Evolutionary conservation across 192 early-diverging fungal species (phyloP).

Genomic region (Gonapodya prolifera): DNA sequence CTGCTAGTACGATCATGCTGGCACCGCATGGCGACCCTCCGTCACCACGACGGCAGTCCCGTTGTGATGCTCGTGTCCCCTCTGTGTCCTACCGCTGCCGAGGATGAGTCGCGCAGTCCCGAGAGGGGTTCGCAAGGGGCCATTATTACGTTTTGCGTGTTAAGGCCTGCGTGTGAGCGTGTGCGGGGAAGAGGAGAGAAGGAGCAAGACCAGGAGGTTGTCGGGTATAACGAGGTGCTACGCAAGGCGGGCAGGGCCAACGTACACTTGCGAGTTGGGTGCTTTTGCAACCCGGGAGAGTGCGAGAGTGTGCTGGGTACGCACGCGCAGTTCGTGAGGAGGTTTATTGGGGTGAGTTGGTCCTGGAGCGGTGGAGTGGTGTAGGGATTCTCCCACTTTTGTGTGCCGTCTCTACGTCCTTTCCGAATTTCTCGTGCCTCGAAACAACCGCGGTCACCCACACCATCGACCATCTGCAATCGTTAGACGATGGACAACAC

Average conservation of each 20-base stretch:
- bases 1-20: conserved; percentile 27
- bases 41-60: conserved; percentile 35
- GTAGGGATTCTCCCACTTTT: background rate
- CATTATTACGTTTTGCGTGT: conserved; percentile 58
- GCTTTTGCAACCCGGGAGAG: conserved; percentile 75
- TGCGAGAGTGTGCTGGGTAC: conserved; percentile 51
- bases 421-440: too few species aligned
- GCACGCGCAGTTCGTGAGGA: conserved; percentile 29
- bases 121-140: conserved; percentile 29
- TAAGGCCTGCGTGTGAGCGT: too few species aligned
- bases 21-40: conserved; percentile 25
- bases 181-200: too few species aligned
- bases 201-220: too few species aligned
- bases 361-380: background rate
- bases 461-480: too few species aligned
- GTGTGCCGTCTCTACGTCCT: background rate
- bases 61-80: conserved; percentile 28
- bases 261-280: conserved; percentile 57
- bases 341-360: conserved; percentile 22
- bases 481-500: conserved; percentile 40
- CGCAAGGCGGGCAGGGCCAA: conserved; percentile 45
- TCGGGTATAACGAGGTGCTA: conserved; percentile 55
- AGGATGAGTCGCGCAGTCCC: background rate
- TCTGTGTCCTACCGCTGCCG: background rate
- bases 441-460: too few species aligned